Base-by-base conservation (phyloP, 2,329 filamentous ascomycete species). In the Amesomyces nigricolor region DNA sequence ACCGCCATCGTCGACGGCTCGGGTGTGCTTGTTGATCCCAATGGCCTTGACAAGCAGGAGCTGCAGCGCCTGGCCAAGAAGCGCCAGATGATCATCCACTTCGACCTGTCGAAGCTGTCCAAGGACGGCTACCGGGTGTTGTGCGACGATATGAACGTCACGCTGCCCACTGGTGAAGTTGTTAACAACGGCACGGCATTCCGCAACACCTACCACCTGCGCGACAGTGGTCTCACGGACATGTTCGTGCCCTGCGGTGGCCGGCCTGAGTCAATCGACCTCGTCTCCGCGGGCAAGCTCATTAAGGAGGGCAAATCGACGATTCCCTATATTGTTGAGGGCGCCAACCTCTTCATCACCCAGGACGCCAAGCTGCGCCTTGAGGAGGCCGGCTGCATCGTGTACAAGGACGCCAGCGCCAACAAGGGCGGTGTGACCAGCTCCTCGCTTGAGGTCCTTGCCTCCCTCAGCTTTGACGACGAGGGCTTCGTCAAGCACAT, bases 391-490 rank as follows among this genome's bases (percentile, higher is more conserved):
- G 94, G 94, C 58, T 95, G 90, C 68, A 84, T 97, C 65, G 74
- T 99, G 40, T 96, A 91, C 85, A 99, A 99, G 77, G 94, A 99
- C 71, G 94, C 94, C 5, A 96, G 90, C 38, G 91, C 92, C 54
- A 99, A 99, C 82, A 99, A 99, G 79, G 94, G 94, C 62, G 94
- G 94, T 70, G 94, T 99, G 45, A 99, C 94, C 0, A 96, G 91
- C 0, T 97, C 94, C 0, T 97, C 94, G 0, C 85, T 97, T 32
- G 94, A 99, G 68, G 94, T 99, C 5, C 82, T 99, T 22, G 94
- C 94, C 7, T 94, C 91, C 13, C 80, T 99, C 55, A 94, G 91
- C 40, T 97, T 99, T 68, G 89, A 99, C 66, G 94, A 99, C 63
- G 77, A 83, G 55, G 83, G 86, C 61, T 99, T 99, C 74, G 81